A percentile compares a stretch with the other conserved stretches of the same genome.
phyloP scores from a whole-genome alignment of 179 eudicot species.

The Camellia oleifera region DNA sequence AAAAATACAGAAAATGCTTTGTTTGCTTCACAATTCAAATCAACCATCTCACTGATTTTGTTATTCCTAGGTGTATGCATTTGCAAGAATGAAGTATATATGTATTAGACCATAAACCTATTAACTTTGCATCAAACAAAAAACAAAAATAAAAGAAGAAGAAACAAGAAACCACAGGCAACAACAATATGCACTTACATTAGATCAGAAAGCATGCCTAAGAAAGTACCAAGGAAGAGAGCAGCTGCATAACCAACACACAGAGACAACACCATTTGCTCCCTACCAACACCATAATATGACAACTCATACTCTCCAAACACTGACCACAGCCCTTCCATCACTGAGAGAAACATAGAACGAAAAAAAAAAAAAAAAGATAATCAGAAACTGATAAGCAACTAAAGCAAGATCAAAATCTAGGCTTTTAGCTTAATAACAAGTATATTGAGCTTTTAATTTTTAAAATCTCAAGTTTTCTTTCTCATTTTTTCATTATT shows the following conservation, averaged over 20 bases:
- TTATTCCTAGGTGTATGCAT: too few species aligned
- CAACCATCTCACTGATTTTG: too few species aligned
- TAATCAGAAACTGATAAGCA: constrained; percentile 9
- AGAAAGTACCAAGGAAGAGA: constrained; percentile 51
- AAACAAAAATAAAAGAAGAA: too few species aligned
- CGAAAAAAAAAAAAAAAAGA: too few species aligned
- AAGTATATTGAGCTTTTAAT: neutral
- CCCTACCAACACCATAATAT: constrained; percentile 47
- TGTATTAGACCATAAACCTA: too few species aligned
- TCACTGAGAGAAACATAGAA: constrained; percentile 28
- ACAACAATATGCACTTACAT: constrained; percentile 49
- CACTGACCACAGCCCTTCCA: constrained; percentile 76
- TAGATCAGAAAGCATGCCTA: constrained; percentile 78
- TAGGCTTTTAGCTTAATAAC: neutral
- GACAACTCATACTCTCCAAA: constrained; percentile 75
- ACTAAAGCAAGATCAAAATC: neutral
- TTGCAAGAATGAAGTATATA: too few species aligned
- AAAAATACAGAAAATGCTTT: neutral
- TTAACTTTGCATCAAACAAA: too few species aligned
- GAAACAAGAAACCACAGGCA: neutral
- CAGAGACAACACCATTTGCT: constrained; percentile 52
- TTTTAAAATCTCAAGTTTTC: too few species aligned
- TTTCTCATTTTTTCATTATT: neutral
- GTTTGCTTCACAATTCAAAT: too few species aligned
- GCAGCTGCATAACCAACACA: constrained; percentile 61